Evolutionary conservation across 2,329 filamentous ascomycete genomes (phyloP).

Genomic region (Colletotrichum gigasporum): DNA sequence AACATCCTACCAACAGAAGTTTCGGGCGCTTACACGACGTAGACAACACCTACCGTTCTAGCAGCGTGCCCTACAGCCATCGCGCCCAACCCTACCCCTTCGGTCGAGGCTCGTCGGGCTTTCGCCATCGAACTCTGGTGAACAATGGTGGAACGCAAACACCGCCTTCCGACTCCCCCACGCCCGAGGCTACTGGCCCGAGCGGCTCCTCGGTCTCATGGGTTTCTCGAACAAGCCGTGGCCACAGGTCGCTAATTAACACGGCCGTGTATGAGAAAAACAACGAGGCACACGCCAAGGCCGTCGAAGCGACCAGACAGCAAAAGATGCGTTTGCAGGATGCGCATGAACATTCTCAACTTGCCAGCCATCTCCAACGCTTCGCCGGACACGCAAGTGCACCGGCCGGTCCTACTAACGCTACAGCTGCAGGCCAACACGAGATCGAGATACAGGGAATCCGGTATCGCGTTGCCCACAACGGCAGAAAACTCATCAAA

Average conservation of each 20-base stretch:
- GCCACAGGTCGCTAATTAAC: conserved; percentile 86
- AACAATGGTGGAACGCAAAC: conserved; percentile 51
- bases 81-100: conserved; percentile 42
- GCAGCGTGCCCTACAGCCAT: conserved; percentile 35
- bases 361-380: conserved; percentile 57
- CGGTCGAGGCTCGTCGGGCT: conserved; percentile 33
- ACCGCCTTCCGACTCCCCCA: conserved; percentile 36
- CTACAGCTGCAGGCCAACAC: conserved; percentile 53
- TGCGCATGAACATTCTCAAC: conserved; percentile 67
- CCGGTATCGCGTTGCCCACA: conserved; percentile 76
- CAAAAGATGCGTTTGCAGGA: conserved; percentile 64
- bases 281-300: conserved; percentile 71
- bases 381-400: conserved; percentile 32
- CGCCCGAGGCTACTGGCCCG: conserved; percentile 37
- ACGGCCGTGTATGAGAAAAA: conserved; percentile 81
- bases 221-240: conserved; percentile 75
- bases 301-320: conserved; percentile 75
- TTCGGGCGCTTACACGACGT: conserved; percentile 7
- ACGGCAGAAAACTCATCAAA: conserved; percentile 85
- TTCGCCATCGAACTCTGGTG: conserved; percentile 65
- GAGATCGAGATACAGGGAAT: conserved; percentile 77
- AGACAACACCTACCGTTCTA: conserved; percentile 46
- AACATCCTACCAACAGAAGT: not conserved
- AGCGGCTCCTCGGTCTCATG: conserved; percentile 59
- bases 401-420: conserved; percentile 40